phyloP scores from a whole-genome alignment of 495 filamentous ascomycete genomes.

The Physcia stellaris region DNA sequence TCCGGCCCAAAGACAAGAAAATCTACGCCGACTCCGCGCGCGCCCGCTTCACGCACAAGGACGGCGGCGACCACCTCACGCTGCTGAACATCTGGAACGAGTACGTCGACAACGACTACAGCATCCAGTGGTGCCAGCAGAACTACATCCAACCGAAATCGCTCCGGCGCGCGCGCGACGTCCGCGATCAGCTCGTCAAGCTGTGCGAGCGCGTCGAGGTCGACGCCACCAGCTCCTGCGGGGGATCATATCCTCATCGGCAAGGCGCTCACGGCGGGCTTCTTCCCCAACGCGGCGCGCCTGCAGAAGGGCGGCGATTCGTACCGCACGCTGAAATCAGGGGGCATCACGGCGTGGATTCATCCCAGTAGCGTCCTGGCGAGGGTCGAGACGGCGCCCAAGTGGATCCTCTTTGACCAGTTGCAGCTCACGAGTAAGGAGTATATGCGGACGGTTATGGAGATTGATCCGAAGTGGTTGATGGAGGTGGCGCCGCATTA shows the following conservation, averaged over 20 bases:
- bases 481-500: conserved; percentile 90
- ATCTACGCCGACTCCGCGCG: conserved; percentile 88
- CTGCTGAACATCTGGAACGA: conserved; percentile 95
- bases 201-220: conserved; percentile 92
- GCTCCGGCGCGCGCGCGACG: conserved; percentile 75
- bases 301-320: conserved; percentile 74
- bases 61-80: conserved; percentile 84
- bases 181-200: conserved; percentile 87
- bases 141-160: conserved; percentile 89
- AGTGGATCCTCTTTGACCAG: conserved; percentile 86
- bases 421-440: conserved; percentile 86
- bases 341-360: conserved; percentile 73
- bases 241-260: conserved; percentile 63
- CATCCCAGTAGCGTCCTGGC: conserved; percentile 75
- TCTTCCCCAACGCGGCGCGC: conserved; percentile 88
- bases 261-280: conserved; percentile 80
- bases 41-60: conserved; percentile 81
- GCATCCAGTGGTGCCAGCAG: conserved; percentile 75
- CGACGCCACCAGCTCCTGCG: conserved; percentile 49
- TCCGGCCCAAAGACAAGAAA: conserved; percentile 95
- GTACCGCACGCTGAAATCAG: conserved; percentile 95
- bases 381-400: conserved; percentile 73
- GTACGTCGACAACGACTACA: conserved; percentile 90
- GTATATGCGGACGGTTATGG: conserved; percentile 83
- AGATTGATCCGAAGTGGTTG: conserved; percentile 73